These are phyloP conservation scores for Chlorella vulgaris DNA, from an alignment of 139 green algal species.

Conservation along the genomic window DNA sequence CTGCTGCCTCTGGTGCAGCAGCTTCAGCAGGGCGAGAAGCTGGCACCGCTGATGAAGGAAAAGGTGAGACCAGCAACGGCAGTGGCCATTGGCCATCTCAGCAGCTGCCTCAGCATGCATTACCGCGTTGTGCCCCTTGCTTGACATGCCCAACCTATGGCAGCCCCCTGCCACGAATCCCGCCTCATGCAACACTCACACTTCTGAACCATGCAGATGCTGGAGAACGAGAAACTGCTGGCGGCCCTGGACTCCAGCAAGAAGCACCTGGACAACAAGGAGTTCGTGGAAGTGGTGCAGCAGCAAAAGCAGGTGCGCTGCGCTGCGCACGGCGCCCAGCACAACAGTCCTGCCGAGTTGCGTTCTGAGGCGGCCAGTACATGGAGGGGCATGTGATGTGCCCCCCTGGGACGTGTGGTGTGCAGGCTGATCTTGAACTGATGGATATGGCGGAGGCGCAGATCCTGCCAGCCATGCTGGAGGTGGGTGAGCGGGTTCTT, in stretches of 20 bases:
- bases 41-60: slow-evolving; percentile 50
- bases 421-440: slow-evolving; percentile 11
- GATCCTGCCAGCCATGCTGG: background rate
- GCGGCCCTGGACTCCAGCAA: slow-evolving; percentile 27
- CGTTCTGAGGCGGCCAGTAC: no score
- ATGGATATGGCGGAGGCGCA: slow-evolving; percentile 13
- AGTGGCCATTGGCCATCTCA: background rate
- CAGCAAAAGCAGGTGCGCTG: slow-evolving; percentile 25
- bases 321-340: no score
- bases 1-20: slow-evolving; percentile 31
- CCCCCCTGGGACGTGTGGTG: no score
- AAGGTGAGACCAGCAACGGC: background rate
- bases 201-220: slow-evolving; percentile 8
- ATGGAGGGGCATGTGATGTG: no score
- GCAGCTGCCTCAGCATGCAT: background rate
- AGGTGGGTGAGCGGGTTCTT: background rate
- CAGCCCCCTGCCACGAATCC: no score
- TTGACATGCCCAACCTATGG: no score
- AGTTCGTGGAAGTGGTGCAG: slow-evolving; percentile 34
- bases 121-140: no score
- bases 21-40: slow-evolving; percentile 80
- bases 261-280: slow-evolving; percentile 43
- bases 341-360: no score
- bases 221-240: slow-evolving; percentile 3
- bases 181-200: no score